phyloP scores from a whole-genome alignment of 371 early-diverging fungal genomes.

The Mucor velutinosus region DNA sequence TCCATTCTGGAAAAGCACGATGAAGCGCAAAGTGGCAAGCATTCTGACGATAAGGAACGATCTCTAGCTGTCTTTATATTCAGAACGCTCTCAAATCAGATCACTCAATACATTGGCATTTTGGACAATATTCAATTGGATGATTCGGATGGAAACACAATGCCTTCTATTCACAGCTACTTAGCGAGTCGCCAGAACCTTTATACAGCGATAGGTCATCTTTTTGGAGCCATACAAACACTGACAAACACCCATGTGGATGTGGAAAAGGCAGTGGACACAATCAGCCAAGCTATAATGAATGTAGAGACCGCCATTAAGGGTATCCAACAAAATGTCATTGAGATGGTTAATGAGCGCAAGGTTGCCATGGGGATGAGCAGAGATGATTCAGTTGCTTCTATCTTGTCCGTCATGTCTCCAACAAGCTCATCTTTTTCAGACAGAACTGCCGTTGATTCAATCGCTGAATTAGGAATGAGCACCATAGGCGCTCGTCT shows the following conservation, averaged over 20 bases:
- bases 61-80: conserved; percentile 41
- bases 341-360: conserved; percentile 25
- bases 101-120: conserved; percentile 36
- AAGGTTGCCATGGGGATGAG: conserved; percentile 10
- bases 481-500: background rate
- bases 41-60: conserved; percentile 6
- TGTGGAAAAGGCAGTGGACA: conserved; percentile 19
- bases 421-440: background rate
- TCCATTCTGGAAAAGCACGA: background rate
- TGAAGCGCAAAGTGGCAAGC: background rate
- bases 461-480: background rate
- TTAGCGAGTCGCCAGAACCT: conserved; percentile 61
- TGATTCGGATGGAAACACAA: conserved; percentile 21
- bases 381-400: conserved; percentile 3
- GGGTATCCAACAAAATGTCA: conserved; percentile 17
- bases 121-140: conserved; percentile 35
- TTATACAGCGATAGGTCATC: conserved; percentile 64
- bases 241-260: conserved; percentile 31
- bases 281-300: conserved; percentile 5
- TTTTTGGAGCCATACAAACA: conserved; percentile 62
- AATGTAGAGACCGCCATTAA: conserved; percentile 16
- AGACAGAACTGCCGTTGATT: background rate
- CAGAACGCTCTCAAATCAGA: conserved; percentile 38
- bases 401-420: background rate
- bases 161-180: conserved; percentile 35